Percentiles rank a stretch among this genome's conserved stretches.
Conservation (phyloP, 164 flowering plant species). For the Stephania japonica region DNA sequence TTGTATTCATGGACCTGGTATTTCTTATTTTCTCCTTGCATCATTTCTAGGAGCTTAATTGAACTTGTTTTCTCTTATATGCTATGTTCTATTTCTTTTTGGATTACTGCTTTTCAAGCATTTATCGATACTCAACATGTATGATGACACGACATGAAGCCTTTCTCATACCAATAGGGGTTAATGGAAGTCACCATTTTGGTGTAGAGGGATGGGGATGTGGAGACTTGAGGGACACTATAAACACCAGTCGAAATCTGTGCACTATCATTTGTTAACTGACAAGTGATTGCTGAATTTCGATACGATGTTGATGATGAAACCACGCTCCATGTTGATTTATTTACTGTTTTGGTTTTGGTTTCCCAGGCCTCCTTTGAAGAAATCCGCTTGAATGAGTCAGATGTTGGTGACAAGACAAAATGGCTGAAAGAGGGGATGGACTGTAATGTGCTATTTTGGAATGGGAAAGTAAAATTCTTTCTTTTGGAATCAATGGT, state of each 20-base stretch:
- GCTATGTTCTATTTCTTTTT: too few relatives aligned
- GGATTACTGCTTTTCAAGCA: neutral
- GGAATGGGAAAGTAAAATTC: constrained; percentile 72
- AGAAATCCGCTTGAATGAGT: constrained; percentile 70
- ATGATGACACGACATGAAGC: neutral
- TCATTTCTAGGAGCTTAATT: neutral
- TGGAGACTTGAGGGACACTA: neutral
- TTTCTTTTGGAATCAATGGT: neutral
- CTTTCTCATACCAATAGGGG: neutral
- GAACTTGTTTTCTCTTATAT: neutral
- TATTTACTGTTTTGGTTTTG: neutral
- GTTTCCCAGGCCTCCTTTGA: constrained; percentile 59
- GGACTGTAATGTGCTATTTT: constrained; percentile 86
- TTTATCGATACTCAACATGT: neutral
- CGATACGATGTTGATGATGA: neutral
- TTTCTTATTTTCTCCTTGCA: neutral
- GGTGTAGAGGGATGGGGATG: too few relatives aligned
- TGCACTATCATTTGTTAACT: neutral
- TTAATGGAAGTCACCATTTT: neutral
- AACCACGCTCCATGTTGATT: neutral
- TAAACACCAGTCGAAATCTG: neutral
- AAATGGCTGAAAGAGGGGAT: constrained; percentile 94
- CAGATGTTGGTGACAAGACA: constrained; percentile 67
- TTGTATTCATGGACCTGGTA: constrained; percentile 94
- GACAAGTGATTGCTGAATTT: neutral